A percentile compares a stretch with the other conserved stretches of the same genome.
These are phyloP conservation scores for Corymbia maculata DNA, from an alignment of 345 rosid species.

Conservation along the genomic window DNA sequence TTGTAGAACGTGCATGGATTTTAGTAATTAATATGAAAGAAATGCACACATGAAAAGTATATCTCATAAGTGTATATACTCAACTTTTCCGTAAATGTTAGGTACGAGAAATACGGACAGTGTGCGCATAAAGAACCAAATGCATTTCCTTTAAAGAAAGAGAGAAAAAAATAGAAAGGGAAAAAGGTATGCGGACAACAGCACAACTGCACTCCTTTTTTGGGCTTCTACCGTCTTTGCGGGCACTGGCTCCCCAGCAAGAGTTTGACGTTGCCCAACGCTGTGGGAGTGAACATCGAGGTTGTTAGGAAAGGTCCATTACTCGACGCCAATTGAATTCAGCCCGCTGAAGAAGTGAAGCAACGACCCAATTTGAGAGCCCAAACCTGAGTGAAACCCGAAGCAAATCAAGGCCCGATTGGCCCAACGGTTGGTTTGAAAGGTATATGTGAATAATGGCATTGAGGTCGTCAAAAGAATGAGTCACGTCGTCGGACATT, in stretches of 20 bases:
- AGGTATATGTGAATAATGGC: rapidly evolving
- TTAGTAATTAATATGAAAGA: neutral
- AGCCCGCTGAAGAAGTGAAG: neutral
- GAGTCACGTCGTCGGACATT: neutral
- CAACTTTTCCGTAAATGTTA: neutral
- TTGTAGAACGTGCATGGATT: neutral
- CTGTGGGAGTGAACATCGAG: neutral
- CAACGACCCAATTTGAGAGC: neutral
- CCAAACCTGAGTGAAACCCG: neutral
- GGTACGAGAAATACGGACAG: neutral
- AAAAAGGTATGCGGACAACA: neutral
- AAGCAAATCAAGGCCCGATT: neutral
- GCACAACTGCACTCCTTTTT: neutral
- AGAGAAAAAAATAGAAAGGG: rapidly evolving
- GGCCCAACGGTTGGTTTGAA: neutral
- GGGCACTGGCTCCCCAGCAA: neutral
- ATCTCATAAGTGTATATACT: neutral
- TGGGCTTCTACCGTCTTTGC: neutral
- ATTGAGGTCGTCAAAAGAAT: neutral
- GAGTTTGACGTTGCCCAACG: neutral
- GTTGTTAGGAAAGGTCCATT: neutral
- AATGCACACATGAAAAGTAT: neutral
- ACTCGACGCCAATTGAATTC: neutral
- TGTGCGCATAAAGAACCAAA: rapidly evolving
- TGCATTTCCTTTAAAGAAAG: neutral